A percentile compares a stretch with the other conserved stretches of the same genome.
These are phyloP conservation scores for Shiraia bambusicola DNA, from an alignment of 2,329 filamentous ascomycete genomes.

Conservation along the genomic window DNA sequence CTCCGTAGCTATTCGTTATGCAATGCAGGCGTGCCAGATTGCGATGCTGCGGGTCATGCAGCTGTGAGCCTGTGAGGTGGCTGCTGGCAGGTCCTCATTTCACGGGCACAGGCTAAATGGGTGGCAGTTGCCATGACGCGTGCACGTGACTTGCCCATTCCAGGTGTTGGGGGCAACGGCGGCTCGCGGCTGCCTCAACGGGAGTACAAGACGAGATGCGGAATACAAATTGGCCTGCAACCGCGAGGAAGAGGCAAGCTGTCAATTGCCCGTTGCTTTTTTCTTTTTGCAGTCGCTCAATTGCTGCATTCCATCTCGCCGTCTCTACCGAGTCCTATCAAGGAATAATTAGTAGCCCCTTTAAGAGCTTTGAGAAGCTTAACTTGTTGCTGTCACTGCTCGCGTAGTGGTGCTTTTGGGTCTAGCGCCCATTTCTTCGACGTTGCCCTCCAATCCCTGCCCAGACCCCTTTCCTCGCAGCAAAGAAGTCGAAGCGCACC, in stretches of 20 bases:
- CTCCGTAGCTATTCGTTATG: background rate
- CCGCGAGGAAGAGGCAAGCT: slow-evolving; percentile 13
- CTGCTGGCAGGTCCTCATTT: slow-evolving; percentile 11
- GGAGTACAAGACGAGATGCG: slow-evolving; percentile 14
- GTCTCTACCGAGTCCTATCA: no score
- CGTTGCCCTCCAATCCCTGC: slow-evolving; percentile 41
- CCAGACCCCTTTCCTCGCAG: slow-evolving; percentile 42
- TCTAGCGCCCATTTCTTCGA: slow-evolving; percentile 37
- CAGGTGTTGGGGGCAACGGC: slow-evolving; percentile 11
- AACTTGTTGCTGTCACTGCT: slow-evolving; percentile 9
- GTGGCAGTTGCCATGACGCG: slow-evolving; percentile 1
- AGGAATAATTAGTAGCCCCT: no score
- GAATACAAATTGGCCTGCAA: slow-evolving; percentile 14
- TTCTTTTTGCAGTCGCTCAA: no score
- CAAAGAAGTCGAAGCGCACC: slow-evolving; percentile 35
- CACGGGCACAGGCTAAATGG: background rate
- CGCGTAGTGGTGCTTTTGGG: slow-evolving; percentile 34
- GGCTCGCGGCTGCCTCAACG: slow-evolving; percentile 26
- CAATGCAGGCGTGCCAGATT: slow-evolving; percentile 1
- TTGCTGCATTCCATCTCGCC: no score
- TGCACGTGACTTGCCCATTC: slow-evolving; percentile 35
- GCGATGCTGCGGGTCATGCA: slow-evolving; percentile 5
- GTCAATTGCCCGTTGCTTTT: slow-evolving; percentile 32
- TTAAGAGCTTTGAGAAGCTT: no score
- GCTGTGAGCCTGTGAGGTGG: no score